A percentile compares a stretch with the other conserved stretches of the same genome.
Conservation (phyloP, 768 basidiomycete genomes). For the Mycena rebaudengoi region DNA sequence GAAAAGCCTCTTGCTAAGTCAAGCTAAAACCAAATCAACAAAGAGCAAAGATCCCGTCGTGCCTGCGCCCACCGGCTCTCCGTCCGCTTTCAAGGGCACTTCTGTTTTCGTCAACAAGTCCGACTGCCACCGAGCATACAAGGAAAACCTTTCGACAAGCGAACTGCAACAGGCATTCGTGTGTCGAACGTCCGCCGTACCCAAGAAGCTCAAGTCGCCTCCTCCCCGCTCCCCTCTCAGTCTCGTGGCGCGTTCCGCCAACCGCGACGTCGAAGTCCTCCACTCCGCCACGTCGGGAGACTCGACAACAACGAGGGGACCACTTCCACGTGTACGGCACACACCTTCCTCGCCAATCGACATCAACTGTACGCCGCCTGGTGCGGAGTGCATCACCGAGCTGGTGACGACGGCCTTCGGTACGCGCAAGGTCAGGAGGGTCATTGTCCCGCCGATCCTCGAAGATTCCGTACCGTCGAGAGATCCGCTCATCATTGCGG, state of each 20-base stretch:
- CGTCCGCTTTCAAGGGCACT: neutral
- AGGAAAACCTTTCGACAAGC: neutral
- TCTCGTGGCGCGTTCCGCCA: neutral
- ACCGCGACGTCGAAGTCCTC: neutral
- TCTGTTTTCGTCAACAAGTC: neutral
- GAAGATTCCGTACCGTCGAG: conserved; percentile 5
- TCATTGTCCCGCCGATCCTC: conserved; percentile 1
- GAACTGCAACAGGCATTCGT: conserved; percentile 20
- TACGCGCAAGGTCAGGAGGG: conserved; percentile 1
- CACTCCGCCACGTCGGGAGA: neutral
- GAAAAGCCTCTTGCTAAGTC: neutral
- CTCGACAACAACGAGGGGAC: no score
- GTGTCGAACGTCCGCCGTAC: neutral
- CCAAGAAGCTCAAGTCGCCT: no score
- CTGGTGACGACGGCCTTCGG: conserved; percentile 9
- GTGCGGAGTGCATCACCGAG: conserved; percentile 5
- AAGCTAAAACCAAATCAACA: neutral
- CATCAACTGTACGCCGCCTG: neutral
- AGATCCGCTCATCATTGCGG: conserved; percentile 6
- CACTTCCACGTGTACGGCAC: no score
- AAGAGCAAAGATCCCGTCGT: neutral
- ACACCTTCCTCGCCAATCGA: neutral
- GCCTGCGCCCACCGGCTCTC: neutral
- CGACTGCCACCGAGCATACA: neutral
- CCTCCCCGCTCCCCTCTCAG: no score